Evolutionary conservation across 2,329 filamentous ascomycete species (phyloP), one percentile per base, ranked within the genome.

Genomic region (Neoscytalidium dimidiatum): DNA sequence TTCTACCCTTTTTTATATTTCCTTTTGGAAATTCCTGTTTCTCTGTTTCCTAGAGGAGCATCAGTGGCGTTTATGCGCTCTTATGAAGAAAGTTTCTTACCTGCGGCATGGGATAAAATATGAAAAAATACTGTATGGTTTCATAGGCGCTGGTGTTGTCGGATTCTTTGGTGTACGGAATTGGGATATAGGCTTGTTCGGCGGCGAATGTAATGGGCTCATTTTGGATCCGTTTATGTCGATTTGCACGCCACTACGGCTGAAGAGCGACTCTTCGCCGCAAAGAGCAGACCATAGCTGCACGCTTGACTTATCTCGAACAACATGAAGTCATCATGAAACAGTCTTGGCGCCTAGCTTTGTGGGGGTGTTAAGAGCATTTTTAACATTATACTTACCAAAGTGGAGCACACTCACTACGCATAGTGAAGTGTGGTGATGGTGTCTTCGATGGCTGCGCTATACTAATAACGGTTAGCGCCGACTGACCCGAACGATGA

Each of bases 71-170:
- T 46, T 43, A 6, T 21, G 26, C n/a, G 14, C 41, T 60, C 5
- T 60, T 4, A 28, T 60, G 56, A 43, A 46, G 35, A 60, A 60
- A 46, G 56, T 60, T 60, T 38, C 46, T 46, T 35, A 60, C 56
- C 56, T 60, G 23, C 23, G 56, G 56, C 56, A 33, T 46, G 38
- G 56, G 56, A 33, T 23, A 60, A 21, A 31, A 21, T 11, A 28
- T 41, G 19, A 60, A 58, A 60, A 60, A 43, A 41, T 4, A 21
- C 17, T 46, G 56, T 33, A 46, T 28, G 38, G 28, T 9, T 60
- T 26, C 28, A 17, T 17, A 13, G 56, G 41, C 38, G 23, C 14
- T 17, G 56, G 56, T 19, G n/a, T 29, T 23, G 21, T 29, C 56
- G 43, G 35, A 33, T 57, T 23, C 35, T 57, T 26, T 19, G 21